These are phyloP conservation scores for Nicotiana tabacum DNA, from an alignment of 257 asterid genomes.

Conservation along the genomic window DNA sequence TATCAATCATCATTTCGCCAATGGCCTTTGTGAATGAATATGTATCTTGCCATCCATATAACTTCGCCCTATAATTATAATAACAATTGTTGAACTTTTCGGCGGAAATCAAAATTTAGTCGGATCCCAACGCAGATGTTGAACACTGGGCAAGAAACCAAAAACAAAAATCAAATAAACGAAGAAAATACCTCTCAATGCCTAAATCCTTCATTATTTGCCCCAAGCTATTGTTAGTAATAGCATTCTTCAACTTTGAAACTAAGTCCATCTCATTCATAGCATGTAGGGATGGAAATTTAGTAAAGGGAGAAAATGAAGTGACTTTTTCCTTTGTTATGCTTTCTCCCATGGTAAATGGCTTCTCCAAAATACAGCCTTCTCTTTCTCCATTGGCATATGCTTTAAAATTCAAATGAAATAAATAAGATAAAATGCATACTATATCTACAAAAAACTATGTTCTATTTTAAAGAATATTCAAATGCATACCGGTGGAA, in stretches of 20 bases:
- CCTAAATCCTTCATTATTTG: not conserved
- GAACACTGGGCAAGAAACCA: not conserved
- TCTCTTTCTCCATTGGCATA: conserved; percentile 11
- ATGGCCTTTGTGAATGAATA: conserved; percentile 46
- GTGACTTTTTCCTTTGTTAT: not conserved
- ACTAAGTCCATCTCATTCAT: conserved; percentile 16
- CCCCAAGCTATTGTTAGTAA: not conserved
- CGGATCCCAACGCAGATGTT: accelerated
- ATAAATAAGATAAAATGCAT: not conserved
- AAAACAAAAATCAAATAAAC: too few relatives aligned
- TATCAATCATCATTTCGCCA: conserved; percentile 47
- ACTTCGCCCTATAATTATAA: conserved; percentile 23
- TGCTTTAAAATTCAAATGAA: not conserved
- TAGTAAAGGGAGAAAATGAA: not conserved
- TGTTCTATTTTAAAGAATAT: not conserved
- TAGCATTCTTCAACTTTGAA: not conserved
- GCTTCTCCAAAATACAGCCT: conserved; percentile 27
- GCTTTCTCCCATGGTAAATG: conserved; percentile 15
- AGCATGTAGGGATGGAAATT: conserved; percentile 15
- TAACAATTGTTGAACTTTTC: too few relatives aligned
- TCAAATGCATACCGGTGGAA: conserved; percentile 36
- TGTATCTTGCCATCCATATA: conserved; percentile 36
- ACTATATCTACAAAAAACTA: not conserved
- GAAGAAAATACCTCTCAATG: not conserved
- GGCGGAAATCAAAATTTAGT: not conserved